Base-by-base conservation (phyloP, 225 moss, liverwort and hornwort species). In the Physcomitrium patens region DNA sequence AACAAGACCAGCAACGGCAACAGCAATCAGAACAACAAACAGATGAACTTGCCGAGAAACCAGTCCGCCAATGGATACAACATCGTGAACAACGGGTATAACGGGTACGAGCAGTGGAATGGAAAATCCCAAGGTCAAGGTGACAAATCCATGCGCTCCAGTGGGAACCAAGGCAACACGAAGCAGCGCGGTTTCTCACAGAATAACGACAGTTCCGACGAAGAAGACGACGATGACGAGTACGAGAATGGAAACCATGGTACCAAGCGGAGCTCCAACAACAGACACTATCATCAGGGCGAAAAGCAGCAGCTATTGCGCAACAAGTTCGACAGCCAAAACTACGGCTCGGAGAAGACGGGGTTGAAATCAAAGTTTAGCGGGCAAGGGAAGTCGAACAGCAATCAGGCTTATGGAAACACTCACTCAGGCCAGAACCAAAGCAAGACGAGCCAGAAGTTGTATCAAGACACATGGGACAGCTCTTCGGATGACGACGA, bases 401-500 rank as follows among this genome's bases (percentile, higher is more conserved):
- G 31, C 31, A 37, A 37, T 37, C 31, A 37, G 31, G 31, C 5
- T 37, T 37, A 37, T 37, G 31, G 31, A 37, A 37, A 37, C 31
- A 37, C 2, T 7, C 31, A 37, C 31, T 4, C 7, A 4, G 31
- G 31, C 31, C 31, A 37, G 31, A 37, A 37, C 47, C 77, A 80
- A 8, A 78, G 77, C 74, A 74, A 68, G 74, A 68, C 69, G 24
- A 62, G 70, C 1, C 79, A 73, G 66, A 20, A 80, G 69, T 19
- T 84, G 0, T 69, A 75, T 10, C 18, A 46, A 10, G 65, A 47
- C 31, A 55, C 10, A 7, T 64, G 9, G 0, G 50, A 76, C 66
- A 70, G 31, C 17, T 79, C 69, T 65, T 79, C 85, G 0, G 85
- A 78, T n/a, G 70, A 79, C 7, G 58, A 76, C 26, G 75, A 67